These are phyloP conservation scores for Sporisorium reilianum DNA, from an alignment of 1,284 basidiomycete species.

Conservation along the genomic window DNA sequence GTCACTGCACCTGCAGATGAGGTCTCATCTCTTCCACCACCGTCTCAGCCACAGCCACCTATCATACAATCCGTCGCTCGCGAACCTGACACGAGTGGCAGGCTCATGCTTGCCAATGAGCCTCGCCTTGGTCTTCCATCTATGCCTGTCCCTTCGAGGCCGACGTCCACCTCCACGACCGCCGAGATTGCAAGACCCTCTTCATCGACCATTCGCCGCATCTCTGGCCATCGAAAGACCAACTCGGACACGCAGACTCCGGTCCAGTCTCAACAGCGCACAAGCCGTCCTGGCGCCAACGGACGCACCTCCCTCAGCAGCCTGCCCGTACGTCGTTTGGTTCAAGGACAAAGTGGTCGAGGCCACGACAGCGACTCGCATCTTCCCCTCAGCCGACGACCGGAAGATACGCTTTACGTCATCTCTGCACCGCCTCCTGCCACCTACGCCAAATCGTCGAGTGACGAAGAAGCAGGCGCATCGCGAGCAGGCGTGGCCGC, in stretches of 20 bases:
- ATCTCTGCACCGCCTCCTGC: slow-evolving; percentile 44
- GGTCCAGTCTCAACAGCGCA: neutral
- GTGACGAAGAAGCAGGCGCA: slow-evolving; percentile 19
- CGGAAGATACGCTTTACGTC: slow-evolving; percentile 45
- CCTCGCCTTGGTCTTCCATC: slow-evolving; percentile 33
- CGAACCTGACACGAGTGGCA: slow-evolving; percentile 7
- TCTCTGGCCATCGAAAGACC: slow-evolving; percentile 31
- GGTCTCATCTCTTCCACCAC: neutral
- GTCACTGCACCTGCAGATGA: neutral
- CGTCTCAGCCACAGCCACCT: neutral
- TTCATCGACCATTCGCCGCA: slow-evolving; percentile 4
- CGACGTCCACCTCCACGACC: neutral
- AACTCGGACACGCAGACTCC: slow-evolving; percentile 23
- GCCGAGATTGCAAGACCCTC: neutral
- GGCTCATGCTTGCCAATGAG: slow-evolving; percentile 36
- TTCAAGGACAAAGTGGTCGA: slow-evolving; percentile 14
- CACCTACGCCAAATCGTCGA: slow-evolving; percentile 4
- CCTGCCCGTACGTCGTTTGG: slow-evolving; percentile 2
- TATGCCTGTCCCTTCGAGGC: neutral
- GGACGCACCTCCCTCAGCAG: slow-evolving; percentile 8
- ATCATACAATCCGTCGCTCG: neutral
- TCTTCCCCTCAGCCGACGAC: slow-evolving; percentile 41
- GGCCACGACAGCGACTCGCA: slow-evolving; percentile 33
- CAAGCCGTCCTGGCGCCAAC: neutral
- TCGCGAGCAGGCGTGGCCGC: neutral